phyloP scores from a whole-genome alignment of 176 grass and related monocot species.

The Musa acuminata region DNA sequence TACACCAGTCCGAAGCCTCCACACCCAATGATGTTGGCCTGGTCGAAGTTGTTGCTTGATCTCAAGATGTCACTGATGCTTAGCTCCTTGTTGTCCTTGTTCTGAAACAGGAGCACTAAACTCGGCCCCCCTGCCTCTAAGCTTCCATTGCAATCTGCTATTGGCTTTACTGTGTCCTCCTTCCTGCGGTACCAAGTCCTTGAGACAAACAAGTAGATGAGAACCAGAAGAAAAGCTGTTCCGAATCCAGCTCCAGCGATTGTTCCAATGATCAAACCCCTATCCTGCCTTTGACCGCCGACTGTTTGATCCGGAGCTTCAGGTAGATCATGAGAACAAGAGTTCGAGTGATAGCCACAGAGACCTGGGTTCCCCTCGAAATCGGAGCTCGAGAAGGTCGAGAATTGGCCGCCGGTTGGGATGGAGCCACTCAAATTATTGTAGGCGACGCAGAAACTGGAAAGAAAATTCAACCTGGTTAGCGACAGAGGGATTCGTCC shows the following conservation, averaged over 20 bases:
- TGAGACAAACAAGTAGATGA: not conserved
- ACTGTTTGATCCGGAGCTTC: not conserved
- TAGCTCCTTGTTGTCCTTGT: constrained; percentile 11
- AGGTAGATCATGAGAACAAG: not conserved
- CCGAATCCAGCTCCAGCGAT: not conserved
- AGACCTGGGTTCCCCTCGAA: constrained; percentile 11
- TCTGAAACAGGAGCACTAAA: constrained; percentile 6
- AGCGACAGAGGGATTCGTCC: constrained; percentile 12
- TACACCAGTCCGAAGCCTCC: constrained; percentile 11
- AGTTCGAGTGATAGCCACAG: constrained; percentile 1
- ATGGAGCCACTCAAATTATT: constrained; percentile 12
- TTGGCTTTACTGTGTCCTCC: not conserved
- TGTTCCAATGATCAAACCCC: not conserved
- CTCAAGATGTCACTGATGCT: constrained; percentile 10
- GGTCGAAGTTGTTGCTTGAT: constrained; percentile 8
- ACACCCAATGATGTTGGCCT: constrained; percentile 11
- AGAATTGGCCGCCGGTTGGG: constrained; percentile 8
- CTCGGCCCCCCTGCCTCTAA: not conserved
- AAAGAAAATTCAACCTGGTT: constrained; percentile 11
- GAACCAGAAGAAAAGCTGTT: not conserved
- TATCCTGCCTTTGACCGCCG: not conserved
- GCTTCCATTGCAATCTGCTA: not conserved
- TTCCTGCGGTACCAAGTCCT: not conserved
- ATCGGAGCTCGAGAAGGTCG: constrained; percentile 5
- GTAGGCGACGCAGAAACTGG: constrained; percentile 7